Base-by-base conservation (phyloP, 306 rosid genomes). In the Vigna angularis region DNA sequence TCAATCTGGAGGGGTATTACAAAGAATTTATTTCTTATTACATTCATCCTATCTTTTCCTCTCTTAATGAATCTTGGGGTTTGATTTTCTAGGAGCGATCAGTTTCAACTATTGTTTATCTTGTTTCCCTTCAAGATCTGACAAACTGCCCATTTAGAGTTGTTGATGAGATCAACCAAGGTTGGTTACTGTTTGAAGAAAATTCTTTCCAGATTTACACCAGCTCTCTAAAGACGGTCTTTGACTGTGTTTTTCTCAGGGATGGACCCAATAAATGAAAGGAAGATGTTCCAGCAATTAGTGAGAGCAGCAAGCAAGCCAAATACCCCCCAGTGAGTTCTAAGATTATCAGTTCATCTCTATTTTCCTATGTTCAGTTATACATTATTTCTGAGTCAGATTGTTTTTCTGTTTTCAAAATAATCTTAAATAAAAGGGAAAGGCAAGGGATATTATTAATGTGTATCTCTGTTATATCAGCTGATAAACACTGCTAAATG, bases 81-180 rank as follows among this genome's bases (percentile, higher is more conserved):
- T 78, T 76, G 67, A 18, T 48, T 79, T 79, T 53, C 12, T 82
- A 92, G 97, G 98, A 95, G 84, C 91, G 97, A 16, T 95, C 98
- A 0, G 98, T 95, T 70, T 95, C 98, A 65, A 95, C 98, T 38
- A 95, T 95, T 74, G 96, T 95, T 58, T 95, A 92, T 87, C 98
- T 91, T 81, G 97, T 95, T 82, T 92, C 98, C 72, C 98, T 92
- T 75, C 98, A 92, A 89, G 98, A 93, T 81, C 96, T 95, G 74
- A 93, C 98, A 34, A 85, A 91, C 83, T 92, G 98, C 89, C 98
- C 98, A 40, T 95, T 95, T 80, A 89, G 98, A 83, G 98, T 95
- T 47, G 98, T 95, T 73, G 98, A 95, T 75, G 98, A 95, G 90
- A 95, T 95, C 81, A 92, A 95, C 82, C 98, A 95, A 87, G 98